Conservation (phyloP, 1,284 basidiomycete species). For the Trametes sp. region DNA sequence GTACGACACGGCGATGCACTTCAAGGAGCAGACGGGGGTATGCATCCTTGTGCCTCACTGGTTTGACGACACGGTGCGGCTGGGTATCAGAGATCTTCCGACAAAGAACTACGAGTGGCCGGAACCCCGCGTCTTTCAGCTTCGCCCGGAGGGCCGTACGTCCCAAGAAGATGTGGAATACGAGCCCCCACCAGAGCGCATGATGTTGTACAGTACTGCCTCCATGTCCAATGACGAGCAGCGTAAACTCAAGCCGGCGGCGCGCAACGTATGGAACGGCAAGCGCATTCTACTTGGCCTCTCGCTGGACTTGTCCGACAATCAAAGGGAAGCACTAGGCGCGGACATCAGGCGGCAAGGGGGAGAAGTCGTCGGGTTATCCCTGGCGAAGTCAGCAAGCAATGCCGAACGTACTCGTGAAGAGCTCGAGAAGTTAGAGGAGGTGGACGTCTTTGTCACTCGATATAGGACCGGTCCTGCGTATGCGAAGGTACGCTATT, state of each 20-base stretch:
- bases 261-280: conserved; percentile 52
- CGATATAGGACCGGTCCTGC: conserved; percentile 70
- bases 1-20: conserved; percentile 70
- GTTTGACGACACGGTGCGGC: conserved; percentile 81
- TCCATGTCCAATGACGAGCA: conserved; percentile 33
- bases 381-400: conserved; percentile 33
- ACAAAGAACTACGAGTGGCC: conserved; percentile 79
- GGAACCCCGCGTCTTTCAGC: conserved; percentile 58
- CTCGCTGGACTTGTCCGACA: conserved; percentile 57
- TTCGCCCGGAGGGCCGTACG: conserved; percentile 30
- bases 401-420: conserved; percentile 47
- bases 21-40: conserved; percentile 59
- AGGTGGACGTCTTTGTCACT: conserved; percentile 75
- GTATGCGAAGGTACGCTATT: conserved; percentile 64
- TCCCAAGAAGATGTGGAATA: conserved; percentile 38
- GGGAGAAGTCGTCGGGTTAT: conserved; percentile 56
- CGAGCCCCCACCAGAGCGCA: conserved; percentile 50
- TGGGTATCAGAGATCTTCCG: conserved; percentile 63
- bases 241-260: conserved; percentile 27
- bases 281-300: conserved; percentile 66
- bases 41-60: conserved; percentile 80
- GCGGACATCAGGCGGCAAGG: conserved; percentile 63
- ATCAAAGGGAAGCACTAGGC: conserved; percentile 61
- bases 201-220: conserved; percentile 52
- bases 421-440: conserved; percentile 46